Evolutionary conservation across 2,329 filamentous ascomycete genomes (phyloP).

Genomic region (Colletotrichum sp.): DNA sequence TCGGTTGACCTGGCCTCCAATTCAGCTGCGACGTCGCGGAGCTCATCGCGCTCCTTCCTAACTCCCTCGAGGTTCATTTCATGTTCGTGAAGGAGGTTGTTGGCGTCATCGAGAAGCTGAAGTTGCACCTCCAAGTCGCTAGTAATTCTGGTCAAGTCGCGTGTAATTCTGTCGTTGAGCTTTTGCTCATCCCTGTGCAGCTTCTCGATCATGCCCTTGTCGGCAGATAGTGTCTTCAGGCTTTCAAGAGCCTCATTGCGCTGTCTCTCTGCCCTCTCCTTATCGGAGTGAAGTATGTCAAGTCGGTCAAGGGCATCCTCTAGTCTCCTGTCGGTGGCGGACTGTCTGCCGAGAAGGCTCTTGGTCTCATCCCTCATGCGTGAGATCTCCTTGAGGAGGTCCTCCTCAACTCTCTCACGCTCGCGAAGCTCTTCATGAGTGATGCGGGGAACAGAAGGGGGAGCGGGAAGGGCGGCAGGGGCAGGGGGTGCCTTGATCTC

Average conservation of each 20-base stretch:
- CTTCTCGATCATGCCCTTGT: slow-evolving; percentile 12
- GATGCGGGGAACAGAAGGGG: slow-evolving; percentile 4
- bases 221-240: slow-evolving; percentile 2
- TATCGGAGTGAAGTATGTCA: neutral
- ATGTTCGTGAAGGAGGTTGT: slow-evolving; percentile 4
- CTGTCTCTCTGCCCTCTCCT: neutral
- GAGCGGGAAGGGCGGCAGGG: slow-evolving; percentile 6
- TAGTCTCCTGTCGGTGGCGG: slow-evolving; percentile 11
- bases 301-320: slow-evolving; percentile 9
- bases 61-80: slow-evolving; percentile 4
- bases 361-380: slow-evolving; percentile 17
- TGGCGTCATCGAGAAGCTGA: slow-evolving; percentile 11
- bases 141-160: slow-evolving; percentile 2
- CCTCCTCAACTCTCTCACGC: slow-evolving; percentile 7
- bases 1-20: neutral
- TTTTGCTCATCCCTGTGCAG: slow-evolving; percentile 1
- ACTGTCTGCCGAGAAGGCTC: slow-evolving; percentile 11
- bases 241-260: neutral
- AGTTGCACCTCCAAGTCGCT: slow-evolving; percentile 16
- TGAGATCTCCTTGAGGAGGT: slow-evolving; percentile 16
- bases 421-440: slow-evolving; percentile 8
- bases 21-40: slow-evolving; percentile 1
- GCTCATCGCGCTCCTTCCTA: slow-evolving; percentile 9
- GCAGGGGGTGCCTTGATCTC: neutral
- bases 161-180: slow-evolving; percentile 2